Percentiles rank a stretch among this genome's conserved stretches.
Evolutionary conservation across 805 yeast species (phyloP).

Genomic region (Hemisphaericaspora nanyangensis): DNA sequence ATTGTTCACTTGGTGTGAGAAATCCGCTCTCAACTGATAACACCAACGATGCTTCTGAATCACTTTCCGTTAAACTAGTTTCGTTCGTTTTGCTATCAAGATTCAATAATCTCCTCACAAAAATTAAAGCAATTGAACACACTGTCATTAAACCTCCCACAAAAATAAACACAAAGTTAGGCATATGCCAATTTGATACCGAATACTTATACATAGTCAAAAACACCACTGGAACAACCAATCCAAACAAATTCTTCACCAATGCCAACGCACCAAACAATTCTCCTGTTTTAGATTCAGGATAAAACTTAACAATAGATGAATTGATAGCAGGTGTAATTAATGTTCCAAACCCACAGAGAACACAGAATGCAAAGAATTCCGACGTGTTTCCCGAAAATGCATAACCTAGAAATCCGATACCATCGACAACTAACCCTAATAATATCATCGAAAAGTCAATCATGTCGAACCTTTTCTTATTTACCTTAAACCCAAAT

Average conservation of each 20-base stretch:
- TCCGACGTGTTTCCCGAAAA: constrained; percentile 22
- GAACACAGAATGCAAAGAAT: constrained; percentile 30
- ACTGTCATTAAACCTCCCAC: constrained; percentile 12
- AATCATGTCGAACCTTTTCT: constrained; percentile 47
- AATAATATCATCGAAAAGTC: constrained; percentile 40
- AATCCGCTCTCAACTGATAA: no score
- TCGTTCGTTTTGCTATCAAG: constrained; percentile 11
- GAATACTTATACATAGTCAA: constrained; percentile 43
- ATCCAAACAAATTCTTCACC: constrained; percentile 46
- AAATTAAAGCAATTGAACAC: constrained; percentile 9
- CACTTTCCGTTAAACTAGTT: constrained; percentile 9
- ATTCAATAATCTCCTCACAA: constrained; percentile 16
- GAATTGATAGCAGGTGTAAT: constrained; percentile 58
- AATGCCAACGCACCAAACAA: constrained; percentile 68
- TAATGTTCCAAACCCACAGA: constrained; percentile 47
- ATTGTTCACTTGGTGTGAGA: no score
- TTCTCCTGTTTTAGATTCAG: constrained; percentile 61
- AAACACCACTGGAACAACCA: constrained; percentile 47
- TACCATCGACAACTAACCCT: constrained; percentile 35
- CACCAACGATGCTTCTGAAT: constrained; percentile 12
- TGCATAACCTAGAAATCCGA: constrained; percentile 34
- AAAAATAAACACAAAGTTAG: constrained; percentile 25
- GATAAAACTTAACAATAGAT: constrained; percentile 56
- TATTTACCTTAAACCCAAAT: constrained; percentile 27
- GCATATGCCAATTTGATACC: constrained; percentile 21